Percentiles rank a stretch among this genome's conserved stretches.
Conservation (phyloP, 1,284 basidiomycete genomes). For the Chiua sp. region DNA sequence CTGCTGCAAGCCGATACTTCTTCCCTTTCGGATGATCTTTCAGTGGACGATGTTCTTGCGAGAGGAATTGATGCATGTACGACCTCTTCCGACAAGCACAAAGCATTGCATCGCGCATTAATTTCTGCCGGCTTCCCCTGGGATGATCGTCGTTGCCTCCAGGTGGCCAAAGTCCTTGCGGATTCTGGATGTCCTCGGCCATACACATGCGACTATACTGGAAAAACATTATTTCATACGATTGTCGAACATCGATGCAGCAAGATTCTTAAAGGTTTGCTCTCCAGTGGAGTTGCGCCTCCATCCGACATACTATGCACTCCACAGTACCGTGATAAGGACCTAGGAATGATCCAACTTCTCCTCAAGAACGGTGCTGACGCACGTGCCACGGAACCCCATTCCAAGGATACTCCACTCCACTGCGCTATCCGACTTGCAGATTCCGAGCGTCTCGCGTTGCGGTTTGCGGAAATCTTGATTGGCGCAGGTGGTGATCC, state of each 20-base stretch:
- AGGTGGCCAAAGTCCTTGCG: neutral
- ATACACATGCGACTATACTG: neutral
- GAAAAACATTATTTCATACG: neutral
- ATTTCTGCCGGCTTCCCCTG: neutral
- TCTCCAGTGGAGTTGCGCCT: neutral
- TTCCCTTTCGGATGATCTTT: neutral
- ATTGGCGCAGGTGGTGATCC: constrained; percentile 2
- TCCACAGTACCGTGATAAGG: neutral
- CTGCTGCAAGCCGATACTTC: neutral
- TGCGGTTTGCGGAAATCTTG: constrained; percentile 1
- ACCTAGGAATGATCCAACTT: neutral
- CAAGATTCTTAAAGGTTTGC: neutral
- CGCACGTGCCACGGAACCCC: neutral
- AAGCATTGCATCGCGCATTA: neutral
- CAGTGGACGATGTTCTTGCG: neutral
- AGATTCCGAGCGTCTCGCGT: neutral
- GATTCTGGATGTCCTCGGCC: neutral
- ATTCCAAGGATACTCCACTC: constrained; percentile 10
- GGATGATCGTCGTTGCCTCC: neutral
- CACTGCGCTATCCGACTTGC: neutral
- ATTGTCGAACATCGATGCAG: neutral
- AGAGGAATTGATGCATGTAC: no score
- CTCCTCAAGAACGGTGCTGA: neutral
- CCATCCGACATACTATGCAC: neutral
- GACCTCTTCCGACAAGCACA: neutral